Base-by-base conservation (phyloP, 2,329 filamentous ascomycete species). In the Pseudogymnoascus destructans region DNA sequence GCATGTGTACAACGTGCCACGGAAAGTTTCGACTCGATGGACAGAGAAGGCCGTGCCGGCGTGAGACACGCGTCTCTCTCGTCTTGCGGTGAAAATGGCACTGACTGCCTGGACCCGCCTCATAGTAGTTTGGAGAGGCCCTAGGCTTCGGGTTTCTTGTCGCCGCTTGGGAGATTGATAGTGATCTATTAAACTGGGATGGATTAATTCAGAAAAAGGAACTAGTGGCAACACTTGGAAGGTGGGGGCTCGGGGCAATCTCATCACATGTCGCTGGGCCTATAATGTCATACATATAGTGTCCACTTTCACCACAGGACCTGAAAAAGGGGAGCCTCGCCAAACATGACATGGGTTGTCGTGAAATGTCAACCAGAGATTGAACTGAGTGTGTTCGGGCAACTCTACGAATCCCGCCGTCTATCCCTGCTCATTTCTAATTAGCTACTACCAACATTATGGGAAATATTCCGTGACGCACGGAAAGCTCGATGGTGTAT, bases 241-340 rank as follows among this genome's bases (percentile, higher is more conserved):
- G 42, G 23, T 52, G 46, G 23, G 46, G 46, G n/a, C 19, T 52
- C 46, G 46, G 46, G 8, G 46, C 46, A 52, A 52, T 52, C 46
- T 52, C 46, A 17, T 17, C n/a, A 52, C 46, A 52, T 52, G 46
- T 30, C 46, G 10, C 5, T 52, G 46, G 46, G 46, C 46, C 46
- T 30, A 52, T 52, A 52, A 52, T 52, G 46, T 52, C 25, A 52
- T 52, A 52, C 46, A 52, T 52, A 52, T 30, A 17, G 46, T 30
- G 46, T 52, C 46, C 46, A 52, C 46, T 52, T 52, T 52, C 46
- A 52, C 9, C 46, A 17, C 25, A 30, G 23, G 30, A 52, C 46
- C 46, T 30, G 46, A 52, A 30, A 52, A 30, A 52, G n/a, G 19
- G 23, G 46, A 30, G 23, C 23, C 46, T 30, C 46, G 46, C 46